Base-by-base conservation (phyloP, 169 alveolate genomes). In the Babesia microti region DNA sequence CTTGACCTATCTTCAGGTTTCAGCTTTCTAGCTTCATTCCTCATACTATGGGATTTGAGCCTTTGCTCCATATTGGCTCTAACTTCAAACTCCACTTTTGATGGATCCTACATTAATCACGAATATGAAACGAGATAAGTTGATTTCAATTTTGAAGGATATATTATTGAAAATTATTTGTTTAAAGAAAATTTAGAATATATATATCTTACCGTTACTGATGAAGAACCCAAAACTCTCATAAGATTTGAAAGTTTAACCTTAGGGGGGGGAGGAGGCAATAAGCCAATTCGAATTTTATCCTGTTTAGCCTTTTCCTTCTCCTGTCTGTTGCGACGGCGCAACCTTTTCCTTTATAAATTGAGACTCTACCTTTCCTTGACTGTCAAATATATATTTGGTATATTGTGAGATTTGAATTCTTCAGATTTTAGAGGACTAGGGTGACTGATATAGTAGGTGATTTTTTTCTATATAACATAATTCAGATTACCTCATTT, bases 251-350 rank as follows among this genome's bases (percentile, higher is more conserved):
- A 75, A 37, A 87, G 66, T 48, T 83, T 87, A 49, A 86, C 58
- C 43, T 78, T 87, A 14, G 94, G 94, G 4, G 87, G 89, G 2
- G 90, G 91, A 12, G 94, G 94, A 7, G 94, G 91, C 22, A 85
- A 52, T 39, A 78, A 52, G 5, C 94, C 94, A 48, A 87, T 78
- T 36, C 88, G 56, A 22, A 87, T 84, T 46, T 87, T 78, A 45
- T 87, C 93, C 48, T 79, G 93, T 32, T 83, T 87, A 21, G 70
- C 85, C 55, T 57, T 61, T 46, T 78, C 84, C 50, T 66, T 71
- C 51, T 86, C 94, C 59, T 82, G 91, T 17, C 89, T 51, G 44
- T 72, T 85, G 27, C 86, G 72, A 15, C 87, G 45, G 37, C 93
- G 52, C 24, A 86, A 59, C 41, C 60, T 78, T 70, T 76, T 84